These are phyloP conservation scores for Bauhinia variegata DNA, from an alignment of 306 rosid species.

Conservation along the genomic window DNA sequence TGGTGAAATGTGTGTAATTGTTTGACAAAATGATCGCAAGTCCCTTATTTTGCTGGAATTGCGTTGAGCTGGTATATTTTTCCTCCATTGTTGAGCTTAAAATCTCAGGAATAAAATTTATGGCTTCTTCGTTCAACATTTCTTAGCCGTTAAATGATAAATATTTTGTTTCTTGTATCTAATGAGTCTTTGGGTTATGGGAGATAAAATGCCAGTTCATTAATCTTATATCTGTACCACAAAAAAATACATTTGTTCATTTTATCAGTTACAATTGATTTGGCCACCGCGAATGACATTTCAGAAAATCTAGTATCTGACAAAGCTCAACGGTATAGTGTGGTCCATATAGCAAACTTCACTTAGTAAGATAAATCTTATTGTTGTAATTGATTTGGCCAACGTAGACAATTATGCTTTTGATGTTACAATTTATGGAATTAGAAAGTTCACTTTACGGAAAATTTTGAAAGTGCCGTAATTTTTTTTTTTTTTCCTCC, in stretches of 20 bases:
- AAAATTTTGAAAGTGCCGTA: background rate
- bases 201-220: background rate
- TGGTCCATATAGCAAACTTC: too few species aligned
- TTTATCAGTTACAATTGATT: too few species aligned
- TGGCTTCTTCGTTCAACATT: background rate
- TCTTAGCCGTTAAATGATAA: background rate
- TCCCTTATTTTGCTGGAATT: too few species aligned
- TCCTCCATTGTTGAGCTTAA: conserved; percentile 1
- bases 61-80: too few species aligned
- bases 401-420: background rate
- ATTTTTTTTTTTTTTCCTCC: background rate
- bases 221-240: background rate
- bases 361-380: too few species aligned
- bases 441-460: conserved; percentile 4
- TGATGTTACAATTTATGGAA: too few species aligned
- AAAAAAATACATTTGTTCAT: background rate
- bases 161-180: conserved; percentile 7
- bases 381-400: background rate
- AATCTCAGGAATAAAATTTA: background rate
- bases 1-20: background rate
- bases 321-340: too few species aligned
- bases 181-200: background rate
- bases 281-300: too few species aligned
- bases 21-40: too few species aligned
- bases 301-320: too few species aligned